Evolutionary conservation across 2,329 filamentous ascomycete genomes (phyloP).

Genomic region (Huntiella omanensis): DNA sequence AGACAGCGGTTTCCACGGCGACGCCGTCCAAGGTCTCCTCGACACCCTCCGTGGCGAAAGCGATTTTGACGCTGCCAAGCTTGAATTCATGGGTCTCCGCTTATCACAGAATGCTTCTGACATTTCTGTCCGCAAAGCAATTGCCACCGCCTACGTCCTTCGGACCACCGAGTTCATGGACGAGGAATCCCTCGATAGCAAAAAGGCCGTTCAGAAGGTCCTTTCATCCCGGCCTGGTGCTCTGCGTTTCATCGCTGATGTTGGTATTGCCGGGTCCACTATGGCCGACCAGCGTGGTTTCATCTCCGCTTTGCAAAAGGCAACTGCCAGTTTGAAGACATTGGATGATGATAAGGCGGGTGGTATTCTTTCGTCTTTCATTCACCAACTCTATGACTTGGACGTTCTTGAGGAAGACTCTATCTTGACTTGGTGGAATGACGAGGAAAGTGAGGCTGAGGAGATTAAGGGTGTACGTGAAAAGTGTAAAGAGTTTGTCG

Average conservation of each 20-base stretch:
- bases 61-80: conserved; percentile 64
- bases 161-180: conserved; percentile 52
- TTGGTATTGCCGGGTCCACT: conserved; percentile 44
- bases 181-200: conserved; percentile 34
- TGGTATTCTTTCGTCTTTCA: conserved; percentile 54
- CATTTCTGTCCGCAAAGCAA: conserved; percentile 67
- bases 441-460: conserved; percentile 45
- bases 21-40: conserved; percentile 71
- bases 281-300: conserved; percentile 71
- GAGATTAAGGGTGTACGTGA: conserved; percentile 47
- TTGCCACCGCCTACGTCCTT: conserved; percentile 70
- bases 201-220: conserved; percentile 44
- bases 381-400: conserved; percentile 68
- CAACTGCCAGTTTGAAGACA: conserved; percentile 48
- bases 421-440: conserved; percentile 74
- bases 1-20: conserved; percentile 53
- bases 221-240: conserved; percentile 36
- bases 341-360: conserved; percentile 30
- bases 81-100: conserved; percentile 86
- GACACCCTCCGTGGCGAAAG: conserved; percentile 62
- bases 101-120: conserved; percentile 84
- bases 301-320: conserved; percentile 61
- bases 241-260: conserved; percentile 36
- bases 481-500: conserved; percentile 61
- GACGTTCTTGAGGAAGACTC: conserved; percentile 83